phyloP scores from a whole-genome alignment of 2,329 filamentous ascomycete genomes.

The Penicillium sp. region DNA sequence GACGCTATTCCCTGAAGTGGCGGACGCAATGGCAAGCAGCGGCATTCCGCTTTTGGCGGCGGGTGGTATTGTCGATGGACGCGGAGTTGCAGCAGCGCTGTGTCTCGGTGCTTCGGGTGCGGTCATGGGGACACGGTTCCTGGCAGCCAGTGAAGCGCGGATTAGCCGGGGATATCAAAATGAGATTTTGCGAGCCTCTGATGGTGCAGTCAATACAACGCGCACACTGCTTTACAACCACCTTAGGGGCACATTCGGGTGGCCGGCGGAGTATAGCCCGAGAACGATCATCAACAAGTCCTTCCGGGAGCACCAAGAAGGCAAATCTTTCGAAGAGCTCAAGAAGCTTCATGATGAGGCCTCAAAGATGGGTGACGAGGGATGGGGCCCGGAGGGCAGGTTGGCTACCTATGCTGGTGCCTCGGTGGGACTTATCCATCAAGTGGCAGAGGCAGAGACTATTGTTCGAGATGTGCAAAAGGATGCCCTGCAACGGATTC shows the following conservation, averaged over 20 bases:
- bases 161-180: constrained; percentile 50
- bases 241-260: constrained; percentile 53
- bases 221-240: constrained; percentile 52
- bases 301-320: constrained; percentile 42
- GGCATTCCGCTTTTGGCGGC: constrained; percentile 48
- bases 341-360: constrained; percentile 43
- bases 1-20: constrained; percentile 49
- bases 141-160: constrained; percentile 50
- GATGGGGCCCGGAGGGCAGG: constrained; percentile 47
- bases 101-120: constrained; percentile 52
- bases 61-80: constrained; percentile 51
- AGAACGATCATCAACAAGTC: constrained; percentile 56
- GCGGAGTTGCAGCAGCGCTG: constrained; percentile 48
- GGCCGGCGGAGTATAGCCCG: constrained; percentile 57
- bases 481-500: constrained; percentile 11
- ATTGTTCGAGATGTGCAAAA: constrained; percentile 35
- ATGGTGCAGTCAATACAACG: constrained; percentile 51
- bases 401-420: constrained; percentile 50
- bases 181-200: constrained; percentile 47
- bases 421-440: constrained; percentile 43
- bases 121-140: constrained; percentile 60
- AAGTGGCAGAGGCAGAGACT: constrained; percentile 36
- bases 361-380: constrained; percentile 38
- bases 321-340: constrained; percentile 44
- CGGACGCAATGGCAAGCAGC: constrained; percentile 38